Evolutionary conservation across 345 rosid genomes (phyloP).

Genomic region (Conringia planisiliqua): DNA sequence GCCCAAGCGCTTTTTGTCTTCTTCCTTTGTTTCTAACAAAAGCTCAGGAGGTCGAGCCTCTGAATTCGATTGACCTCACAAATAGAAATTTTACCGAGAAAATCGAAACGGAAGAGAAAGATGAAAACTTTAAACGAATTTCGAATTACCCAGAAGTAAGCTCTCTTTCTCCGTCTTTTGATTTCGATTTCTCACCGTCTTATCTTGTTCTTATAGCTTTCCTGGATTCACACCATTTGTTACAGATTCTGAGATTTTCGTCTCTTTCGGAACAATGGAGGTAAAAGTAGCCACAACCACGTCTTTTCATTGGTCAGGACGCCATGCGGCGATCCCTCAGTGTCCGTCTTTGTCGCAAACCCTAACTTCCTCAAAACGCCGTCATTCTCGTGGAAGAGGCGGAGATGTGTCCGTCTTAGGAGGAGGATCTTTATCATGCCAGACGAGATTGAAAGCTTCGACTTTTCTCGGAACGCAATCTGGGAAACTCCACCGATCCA

Average conservation of each 20-base stretch:
- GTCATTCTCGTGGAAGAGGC: not conserved
- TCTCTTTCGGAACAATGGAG: slow-evolving; percentile 13
- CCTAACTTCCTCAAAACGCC: slow-evolving; percentile 29
- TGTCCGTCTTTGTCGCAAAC: slow-evolving; percentile 23
- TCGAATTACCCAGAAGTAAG: not conserved
- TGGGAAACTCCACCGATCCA: slow-evolving; percentile 26
- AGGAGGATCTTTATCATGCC: slow-evolving; percentile 18
- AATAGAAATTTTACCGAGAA: not conserved
- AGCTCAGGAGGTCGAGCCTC: slow-evolving; percentile 28
- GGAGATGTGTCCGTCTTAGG: slow-evolving; percentile 4
- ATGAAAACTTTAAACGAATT: not conserved
- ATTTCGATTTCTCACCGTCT: not conserved
- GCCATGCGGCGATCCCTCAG: slow-evolving; percentile 14
- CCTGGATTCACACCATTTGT: not conserved
- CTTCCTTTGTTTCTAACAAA: slow-evolving; percentile 6
- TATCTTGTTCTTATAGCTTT: not conserved
- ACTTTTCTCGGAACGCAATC: slow-evolving; percentile 27
- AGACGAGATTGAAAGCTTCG: slow-evolving; percentile 13
- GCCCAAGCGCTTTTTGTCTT: not conserved
- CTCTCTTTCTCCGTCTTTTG: not conserved
- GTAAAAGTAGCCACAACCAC: slow-evolving; percentile 29
- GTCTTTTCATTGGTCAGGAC: slow-evolving; percentile 33
- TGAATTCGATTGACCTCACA: slow-evolving; percentile 11
- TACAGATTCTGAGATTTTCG: not conserved
- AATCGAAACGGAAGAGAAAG: no score